Evolutionary conservation across 495 filamentous ascomycete species (phyloP), one percentile per base, ranked within the genome.

Genomic region (Opeltia flavorubescens): DNA sequence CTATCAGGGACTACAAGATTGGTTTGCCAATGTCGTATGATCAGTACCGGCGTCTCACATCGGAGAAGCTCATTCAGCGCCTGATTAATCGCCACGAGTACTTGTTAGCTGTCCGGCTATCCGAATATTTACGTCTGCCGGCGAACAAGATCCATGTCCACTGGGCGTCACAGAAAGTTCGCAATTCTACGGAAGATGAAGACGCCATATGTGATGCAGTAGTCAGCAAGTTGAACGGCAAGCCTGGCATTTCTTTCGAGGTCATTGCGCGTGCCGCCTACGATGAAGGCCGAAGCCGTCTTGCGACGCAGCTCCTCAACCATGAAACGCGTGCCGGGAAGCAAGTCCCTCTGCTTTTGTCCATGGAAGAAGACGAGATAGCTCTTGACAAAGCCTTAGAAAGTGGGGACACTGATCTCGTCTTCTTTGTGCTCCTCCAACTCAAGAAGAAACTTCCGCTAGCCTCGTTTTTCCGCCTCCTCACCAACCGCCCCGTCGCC

Each of bases 321-420:
- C 83, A 95, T 56, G 91, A 98, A 57, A 84, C 88, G 18, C 79
- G 89, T 48, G 91, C 87, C 2, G 91, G 89, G 4, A 86, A 87
- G 50, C 91, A 98, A 65, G 93, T 98, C 3, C 91, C 93, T 0
- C 69, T 98, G n/a, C 71, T 98, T 6, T 66, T 98, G 15, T 85
- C 73, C 55, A 95, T 96, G 87, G 88, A 94, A 57, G 89, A 96
- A 62, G 91, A 94, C 51, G 85, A 88, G 47, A 77, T 96, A 8
- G 91, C 91, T 0, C 80, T 98, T 3, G 91, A 98, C 65, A 98
- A 96, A 59, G 91, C 91, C 24, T 86, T 96, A 47, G 86, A 95
- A 56, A 91, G 84, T 50, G 93, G 93, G 29, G 91, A 98, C 59
- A 84, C 88, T 0, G 91, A 98, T 56, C 72, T 98, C 15, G 74